Base-by-base conservation (phyloP, 768 basidiomycete species). In the Termitomyces sp. region DNA sequence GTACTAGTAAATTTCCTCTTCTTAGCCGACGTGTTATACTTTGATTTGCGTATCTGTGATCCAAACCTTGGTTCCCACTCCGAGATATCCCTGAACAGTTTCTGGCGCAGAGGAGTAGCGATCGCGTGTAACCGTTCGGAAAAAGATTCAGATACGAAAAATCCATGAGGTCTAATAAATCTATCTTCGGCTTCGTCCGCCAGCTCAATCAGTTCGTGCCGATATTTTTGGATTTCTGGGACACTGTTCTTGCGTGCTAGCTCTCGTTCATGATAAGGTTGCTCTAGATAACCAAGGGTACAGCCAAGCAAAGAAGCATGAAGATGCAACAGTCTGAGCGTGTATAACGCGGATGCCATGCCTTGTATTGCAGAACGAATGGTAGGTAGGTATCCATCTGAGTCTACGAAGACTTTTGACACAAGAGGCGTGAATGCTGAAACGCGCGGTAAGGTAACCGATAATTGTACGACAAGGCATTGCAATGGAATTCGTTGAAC, bases 241-340 rank as follows among this genome's bases (percentile, higher is more conserved):
- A 56, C 57, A 57, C 70, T 67, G 40, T 67, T 53, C 36, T 56
- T 60, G 25, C 60, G 55, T 10, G 60, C 63, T 10, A 70, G 55
- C 9, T 66, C 37, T 12, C 56, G 60, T 47, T 70, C 70, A 52
- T 50, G 60, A 46, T 73, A 59, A 34, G 66, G 67, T 46, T 70
- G 67, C 61, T 86, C 84, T 57, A 84, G 72, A 60, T 80, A 74
- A 43, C 71, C 74, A 29, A 85, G 79, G 5, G 79, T 78, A 58
- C 81, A 82, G 15, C 77, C 75, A 79, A 81, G 86, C 29, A 86
- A 65, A 9, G 82, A 82, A 9, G 83, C 81, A 56, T 84, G 82
- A 17, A 83, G 73, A 7, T 64, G 71, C 7, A 75, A 72, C 15
- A 84, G 66, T 20, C 68, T 68, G 46, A 75, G 71, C 0, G 67